A percentile compares a stretch with the other conserved stretches of the same genome.
These are phyloP conservation scores for Cryomyces minteri DNA, from an alignment of 495 filamentous ascomycete genomes.

Conservation along the genomic window DNA sequence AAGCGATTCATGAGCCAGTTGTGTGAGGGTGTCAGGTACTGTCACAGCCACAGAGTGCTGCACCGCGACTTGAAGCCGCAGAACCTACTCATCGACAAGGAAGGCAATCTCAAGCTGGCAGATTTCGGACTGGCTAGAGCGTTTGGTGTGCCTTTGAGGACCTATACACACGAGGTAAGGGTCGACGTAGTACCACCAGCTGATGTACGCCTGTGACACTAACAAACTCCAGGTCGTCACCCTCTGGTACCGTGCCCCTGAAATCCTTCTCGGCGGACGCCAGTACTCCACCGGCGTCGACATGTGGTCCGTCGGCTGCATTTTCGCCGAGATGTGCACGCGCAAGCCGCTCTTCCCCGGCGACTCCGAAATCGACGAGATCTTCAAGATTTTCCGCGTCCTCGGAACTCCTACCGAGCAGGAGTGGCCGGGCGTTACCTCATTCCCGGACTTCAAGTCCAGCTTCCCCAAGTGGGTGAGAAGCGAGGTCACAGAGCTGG, in stretches of 20 bases:
- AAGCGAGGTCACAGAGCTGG: conserved; percentile 37
- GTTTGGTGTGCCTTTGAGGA: conserved; percentile 88
- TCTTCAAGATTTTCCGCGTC: conserved; percentile 96
- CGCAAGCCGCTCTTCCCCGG: conserved; percentile 94
- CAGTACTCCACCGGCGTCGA: conserved; percentile 98
- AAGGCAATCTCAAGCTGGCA: conserved; percentile 91
- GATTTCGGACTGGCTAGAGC: conserved; percentile 95
- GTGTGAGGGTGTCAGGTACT: conserved; percentile 79
- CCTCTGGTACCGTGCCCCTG: conserved; percentile 94
- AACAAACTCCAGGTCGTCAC: conserved; percentile 55
- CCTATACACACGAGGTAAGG: conserved; percentile 84
- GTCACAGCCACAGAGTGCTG: conserved; percentile 85
- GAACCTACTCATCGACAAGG: conserved; percentile 86
- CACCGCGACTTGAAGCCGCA: conserved; percentile 97
- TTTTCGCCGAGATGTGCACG: conserved; percentile 99
- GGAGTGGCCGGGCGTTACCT: conserved; percentile 89
- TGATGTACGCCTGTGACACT: background rate
- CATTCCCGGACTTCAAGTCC: conserved; percentile 92
- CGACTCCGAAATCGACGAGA: conserved; percentile 98
- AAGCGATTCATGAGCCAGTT: conserved; percentile 97
- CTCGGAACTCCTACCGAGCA: conserved; percentile 83
- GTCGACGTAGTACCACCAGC: background rate
- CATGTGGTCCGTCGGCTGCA: conserved; percentile 98
- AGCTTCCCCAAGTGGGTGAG: conserved; percentile 94
- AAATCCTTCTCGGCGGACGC: conserved; percentile 90